Percentiles rank a stretch among this genome's conserved stretches.
Conservation (phyloP, 345 rosid genomes). For the Leavenworthia alabamica region DNA sequence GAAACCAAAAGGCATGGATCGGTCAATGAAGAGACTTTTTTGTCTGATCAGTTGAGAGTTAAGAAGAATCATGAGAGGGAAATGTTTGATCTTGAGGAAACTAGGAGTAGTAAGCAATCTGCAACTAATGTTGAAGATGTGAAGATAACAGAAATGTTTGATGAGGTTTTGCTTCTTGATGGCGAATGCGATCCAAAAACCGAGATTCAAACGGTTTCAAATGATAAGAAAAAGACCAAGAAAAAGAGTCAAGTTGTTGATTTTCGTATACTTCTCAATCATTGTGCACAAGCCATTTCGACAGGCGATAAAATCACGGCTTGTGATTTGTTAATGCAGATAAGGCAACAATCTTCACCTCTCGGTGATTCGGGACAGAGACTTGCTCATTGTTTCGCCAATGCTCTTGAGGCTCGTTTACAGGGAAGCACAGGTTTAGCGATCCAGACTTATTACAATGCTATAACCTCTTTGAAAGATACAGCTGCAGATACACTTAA, state of each 20-base stretch:
- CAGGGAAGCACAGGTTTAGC: conserved; percentile 34
- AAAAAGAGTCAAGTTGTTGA: conserved; percentile 58
- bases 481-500: conserved; percentile 59
- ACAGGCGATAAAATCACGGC: conserved; percentile 59
- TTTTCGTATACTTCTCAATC: conserved; percentile 53
- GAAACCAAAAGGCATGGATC: conserved; percentile 12
- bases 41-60: conserved; percentile 18
- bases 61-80: conserved; percentile 56
- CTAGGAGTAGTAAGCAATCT: conserved; percentile 53
- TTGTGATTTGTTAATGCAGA: conserved; percentile 55
- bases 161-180: conserved; percentile 47
- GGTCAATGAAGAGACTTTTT: conserved; percentile 28
- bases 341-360: conserved; percentile 58
- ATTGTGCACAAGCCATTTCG: conserved; percentile 77
- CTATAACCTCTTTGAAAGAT: conserved; percentile 29
- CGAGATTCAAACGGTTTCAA: not conserved
- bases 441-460: conserved; percentile 29
- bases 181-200: conserved; percentile 7
- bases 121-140: conserved; percentile 46
- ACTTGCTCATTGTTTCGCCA: conserved; percentile 70
- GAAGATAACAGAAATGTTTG: conserved; percentile 64
- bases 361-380: conserved; percentile 71
- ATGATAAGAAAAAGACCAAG: conserved; percentile 17
- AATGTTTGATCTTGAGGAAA: conserved; percentile 46
- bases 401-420: conserved; percentile 76